Percentiles rank a stretch among this genome's conserved stretches.
phyloP scores from a whole-genome alignment of 1,139 yeast genomes.

The Meyerozyma athensensis region DNA sequence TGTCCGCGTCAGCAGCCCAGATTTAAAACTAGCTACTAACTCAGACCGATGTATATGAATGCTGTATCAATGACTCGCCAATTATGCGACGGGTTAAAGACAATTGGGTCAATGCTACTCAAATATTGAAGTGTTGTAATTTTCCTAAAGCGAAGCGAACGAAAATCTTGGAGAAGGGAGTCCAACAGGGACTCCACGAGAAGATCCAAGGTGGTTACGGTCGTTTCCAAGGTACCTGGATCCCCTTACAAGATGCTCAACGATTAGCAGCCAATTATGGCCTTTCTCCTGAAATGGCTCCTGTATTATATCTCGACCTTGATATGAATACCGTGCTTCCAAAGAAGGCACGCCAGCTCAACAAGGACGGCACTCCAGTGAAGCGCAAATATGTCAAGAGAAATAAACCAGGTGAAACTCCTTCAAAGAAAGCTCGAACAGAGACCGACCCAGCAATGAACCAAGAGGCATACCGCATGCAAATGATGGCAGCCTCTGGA shows the following conservation, averaged over 20 bases:
- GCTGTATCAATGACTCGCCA: constrained; percentile 73
- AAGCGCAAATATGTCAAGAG: constrained; percentile 42
- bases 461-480: constrained; percentile 3
- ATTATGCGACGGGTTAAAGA: constrained; percentile 90
- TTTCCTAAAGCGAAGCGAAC: constrained; percentile 94
- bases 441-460: constrained; percentile 1
- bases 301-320: constrained; percentile 46
- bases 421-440: constrained; percentile 27
- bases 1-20: background rate
- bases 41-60: constrained; percentile 70
- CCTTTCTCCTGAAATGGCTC: constrained; percentile 50
- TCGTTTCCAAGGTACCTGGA: constrained; percentile 97
- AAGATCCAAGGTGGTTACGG: constrained; percentile 98
- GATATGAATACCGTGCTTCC: constrained; percentile 47
- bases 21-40: constrained; percentile 1
- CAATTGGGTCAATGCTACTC: constrained; percentile 98
- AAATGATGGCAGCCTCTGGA: constrained; percentile 2
- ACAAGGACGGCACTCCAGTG: constrained; percentile 42
- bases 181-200: constrained; percentile 81
- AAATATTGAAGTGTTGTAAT: constrained; percentile 87
- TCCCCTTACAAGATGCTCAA: constrained; percentile 62
- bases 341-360: constrained; percentile 40
- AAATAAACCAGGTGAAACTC: constrained; percentile 31
- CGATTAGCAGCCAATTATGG: constrained; percentile 51
- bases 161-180: constrained; percentile 85